Conservation (phyloP, 2,329 filamentous ascomycete genomes). For the Truncatella angustata region DNA sequence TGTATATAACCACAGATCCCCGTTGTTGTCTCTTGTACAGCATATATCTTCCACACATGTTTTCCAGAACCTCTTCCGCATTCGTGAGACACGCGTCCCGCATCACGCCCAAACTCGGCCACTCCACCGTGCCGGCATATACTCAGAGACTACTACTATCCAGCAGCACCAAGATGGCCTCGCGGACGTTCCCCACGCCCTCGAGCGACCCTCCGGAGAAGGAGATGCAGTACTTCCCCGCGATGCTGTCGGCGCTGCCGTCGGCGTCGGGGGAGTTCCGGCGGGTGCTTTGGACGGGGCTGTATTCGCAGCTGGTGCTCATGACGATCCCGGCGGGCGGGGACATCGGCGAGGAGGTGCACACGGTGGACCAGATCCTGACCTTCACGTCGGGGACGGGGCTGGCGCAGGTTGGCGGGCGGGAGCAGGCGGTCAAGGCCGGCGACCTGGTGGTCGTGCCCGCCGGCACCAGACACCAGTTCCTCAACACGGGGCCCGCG, state of each 20-base stretch:
- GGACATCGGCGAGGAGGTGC: slow-evolving; percentile 65
- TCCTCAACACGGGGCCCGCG: slow-evolving; percentile 58
- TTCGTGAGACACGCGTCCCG: not conserved
- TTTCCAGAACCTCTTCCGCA: not conserved
- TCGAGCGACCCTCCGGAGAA: slow-evolving; percentile 40
- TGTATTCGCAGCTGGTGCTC: slow-evolving; percentile 62
- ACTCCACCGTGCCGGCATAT: not conserved
- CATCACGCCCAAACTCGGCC: not conserved
- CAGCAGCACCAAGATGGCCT: slow-evolving; percentile 22
- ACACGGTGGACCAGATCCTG: slow-evolving; percentile 63
- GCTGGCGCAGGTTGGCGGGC: slow-evolving; percentile 56
- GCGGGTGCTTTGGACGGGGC: slow-evolving; percentile 57
- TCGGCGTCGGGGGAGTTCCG: slow-evolving; percentile 56
- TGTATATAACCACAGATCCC: not conserved
- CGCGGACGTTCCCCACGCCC: slow-evolving; percentile 23
- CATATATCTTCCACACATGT: not conserved
- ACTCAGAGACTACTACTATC: too few relatives aligned
- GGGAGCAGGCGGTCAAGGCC: slow-evolving; percentile 47
- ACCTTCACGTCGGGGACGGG: slow-evolving; percentile 61
- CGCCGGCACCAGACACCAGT: slow-evolving; percentile 65
- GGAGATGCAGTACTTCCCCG: slow-evolving; percentile 61
- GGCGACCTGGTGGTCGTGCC: slow-evolving; percentile 48
- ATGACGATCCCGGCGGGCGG: slow-evolving; percentile 64
- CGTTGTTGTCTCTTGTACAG: too few relatives aligned
- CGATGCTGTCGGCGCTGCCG: slow-evolving; percentile 52